These are phyloP conservation scores for Macadamia tetraphylla DNA, from an alignment of 164 flowering plant genomes.

Conservation along the genomic window DNA sequence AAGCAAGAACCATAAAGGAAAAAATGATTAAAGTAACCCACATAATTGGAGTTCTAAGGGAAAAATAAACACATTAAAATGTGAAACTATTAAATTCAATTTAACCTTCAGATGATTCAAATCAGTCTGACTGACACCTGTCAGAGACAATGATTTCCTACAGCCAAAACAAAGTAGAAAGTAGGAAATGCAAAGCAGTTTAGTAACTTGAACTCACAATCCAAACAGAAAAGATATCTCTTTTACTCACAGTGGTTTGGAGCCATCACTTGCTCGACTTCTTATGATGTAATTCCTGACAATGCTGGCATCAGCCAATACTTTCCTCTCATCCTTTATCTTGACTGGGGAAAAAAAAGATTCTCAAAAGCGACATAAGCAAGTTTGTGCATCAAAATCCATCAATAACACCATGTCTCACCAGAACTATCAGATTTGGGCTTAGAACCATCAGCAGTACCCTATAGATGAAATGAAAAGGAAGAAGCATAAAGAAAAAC, in stretches of 20 bases:
- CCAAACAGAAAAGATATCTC: not conserved
- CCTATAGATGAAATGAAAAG: constrained; percentile 23
- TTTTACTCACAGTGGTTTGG: constrained; percentile 36
- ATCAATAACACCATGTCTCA: constrained; percentile 13
- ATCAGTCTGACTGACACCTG: constrained; percentile 6
- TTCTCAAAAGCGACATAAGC: not conserved
- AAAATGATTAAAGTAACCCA: not conserved
- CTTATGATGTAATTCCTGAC: constrained; percentile 15
- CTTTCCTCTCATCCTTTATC: constrained; percentile 39
- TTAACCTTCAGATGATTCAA: constrained; percentile 22
- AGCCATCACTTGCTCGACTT: constrained; percentile 19
- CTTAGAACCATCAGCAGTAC: constrained; percentile 21
- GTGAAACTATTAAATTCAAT: not conserved
- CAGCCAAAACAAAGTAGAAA: constrained; percentile 2
- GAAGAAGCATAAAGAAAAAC: not conserved
- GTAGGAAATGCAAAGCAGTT: not conserved
- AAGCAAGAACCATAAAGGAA: not conserved
- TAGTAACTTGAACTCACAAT: not conserved
- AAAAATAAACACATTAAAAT: not conserved
- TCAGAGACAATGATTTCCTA: constrained; percentile 22
- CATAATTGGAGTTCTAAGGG: not conserved
- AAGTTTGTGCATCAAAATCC: not conserved
- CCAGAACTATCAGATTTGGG: constrained; percentile 28
- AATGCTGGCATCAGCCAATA: constrained; percentile 65
- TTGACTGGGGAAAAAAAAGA: constrained; percentile 19